phyloP scores from a whole-genome alignment of 257 asterid genomes.

The Mentha longifolia region DNA sequence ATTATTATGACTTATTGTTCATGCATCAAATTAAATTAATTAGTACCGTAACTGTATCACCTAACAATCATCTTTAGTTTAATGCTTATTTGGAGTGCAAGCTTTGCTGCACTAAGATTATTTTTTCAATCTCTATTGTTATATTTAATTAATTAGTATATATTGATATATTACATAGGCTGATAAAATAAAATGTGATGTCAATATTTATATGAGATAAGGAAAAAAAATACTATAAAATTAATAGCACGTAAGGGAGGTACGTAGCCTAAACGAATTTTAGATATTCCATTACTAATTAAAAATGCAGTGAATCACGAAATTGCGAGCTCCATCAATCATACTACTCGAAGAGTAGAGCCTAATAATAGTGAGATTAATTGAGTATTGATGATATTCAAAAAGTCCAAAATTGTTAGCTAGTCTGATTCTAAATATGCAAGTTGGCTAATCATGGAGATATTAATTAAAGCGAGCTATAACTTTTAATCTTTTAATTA shows the following conservation, averaged over 20 bases:
- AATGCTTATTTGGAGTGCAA: neutral
- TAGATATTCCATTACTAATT: neutral
- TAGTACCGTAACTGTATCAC: neutral
- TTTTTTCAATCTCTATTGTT: neutral
- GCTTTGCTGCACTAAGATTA: constrained; percentile 11
- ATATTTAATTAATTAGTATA: too few species aligned
- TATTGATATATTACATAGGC: too few species aligned
- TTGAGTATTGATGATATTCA: neutral
- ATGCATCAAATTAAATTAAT: too few species aligned
- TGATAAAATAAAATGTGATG: too few species aligned
- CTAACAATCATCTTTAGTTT: neutral
- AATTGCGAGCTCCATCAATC: neutral
- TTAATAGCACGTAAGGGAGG: too few species aligned
- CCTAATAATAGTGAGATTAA: neutral
- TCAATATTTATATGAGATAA: too few species aligned
- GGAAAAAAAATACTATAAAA: too few species aligned
- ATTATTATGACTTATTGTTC: too few species aligned
- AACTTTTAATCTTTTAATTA: too few species aligned
- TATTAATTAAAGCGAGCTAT: too few species aligned
- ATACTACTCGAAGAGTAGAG: neutral
- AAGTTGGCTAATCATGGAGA: neutral
- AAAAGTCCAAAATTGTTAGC: neutral
- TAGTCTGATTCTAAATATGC: neutral
- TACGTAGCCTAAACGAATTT: neutral
- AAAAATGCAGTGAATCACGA: neutral